Evolutionary conservation across 116 monocot species (phyloP), one percentile per base, ranked within the genome.

Genomic region (Phalaenopsis hybrid): DNA sequence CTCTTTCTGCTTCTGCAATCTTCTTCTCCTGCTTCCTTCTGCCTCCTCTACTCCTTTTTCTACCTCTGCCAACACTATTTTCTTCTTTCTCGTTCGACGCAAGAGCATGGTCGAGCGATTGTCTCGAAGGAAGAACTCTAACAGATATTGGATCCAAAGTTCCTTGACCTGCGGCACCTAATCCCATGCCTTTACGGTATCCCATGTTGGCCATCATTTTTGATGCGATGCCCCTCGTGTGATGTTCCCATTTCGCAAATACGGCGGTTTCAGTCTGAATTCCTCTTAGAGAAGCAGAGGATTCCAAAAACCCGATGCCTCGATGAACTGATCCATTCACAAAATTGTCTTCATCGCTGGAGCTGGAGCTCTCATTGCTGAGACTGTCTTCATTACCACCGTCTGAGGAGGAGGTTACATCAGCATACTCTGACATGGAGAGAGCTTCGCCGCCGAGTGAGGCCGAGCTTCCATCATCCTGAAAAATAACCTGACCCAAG

Each of bases 151-250:
- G 97, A 77, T 92, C 89, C 43, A 90, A 5, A 17, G 89, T 97
- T 18, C 97, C 97, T 81, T 97, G 94, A 5, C 97, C 94, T 12
- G 97, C 90, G 18, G 65, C 84, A 44, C 97, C 97, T 58, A 97
- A 85, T 5, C 94, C 97, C 94, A 90, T 94, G 2, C 97, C 97
- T 89, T 94, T 87, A 12, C 87, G 83, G 81, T 92, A 97, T 11
- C 97, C 97, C 97, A 97, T 97, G 86, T 79, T 91, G 8, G 90
- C 97, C 97, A 97, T 97, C 90, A 97, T 91, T 79, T 97, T 97
- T 4, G 97, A 97, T 77, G 94, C 97, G 76, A 97, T 87, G 34
- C 97, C 97, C 20, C 97, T 85, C 1, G 97, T 97, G 61, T 97
- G 97, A 61, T 92, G 86, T 81, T 97, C 97, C 97, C 97, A 97